Conservation (phyloP, 2,329 filamentous ascomycete species). For the Arthroderma uncinatum region DNA sequence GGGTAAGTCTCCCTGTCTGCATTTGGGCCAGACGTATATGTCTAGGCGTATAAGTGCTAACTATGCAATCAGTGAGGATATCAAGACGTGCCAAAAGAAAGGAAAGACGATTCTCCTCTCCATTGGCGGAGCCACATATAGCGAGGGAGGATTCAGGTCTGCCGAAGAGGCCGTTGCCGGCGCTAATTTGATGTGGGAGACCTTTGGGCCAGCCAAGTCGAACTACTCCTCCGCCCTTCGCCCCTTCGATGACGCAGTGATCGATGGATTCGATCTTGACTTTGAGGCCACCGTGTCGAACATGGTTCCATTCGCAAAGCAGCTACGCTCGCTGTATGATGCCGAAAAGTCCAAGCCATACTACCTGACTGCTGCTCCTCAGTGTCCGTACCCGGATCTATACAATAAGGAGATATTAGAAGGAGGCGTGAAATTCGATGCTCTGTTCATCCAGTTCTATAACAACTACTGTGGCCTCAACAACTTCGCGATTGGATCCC, state of each 20-base stretch:
- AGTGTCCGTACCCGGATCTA: constrained; percentile 55
- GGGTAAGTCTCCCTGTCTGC: constrained; percentile 40
- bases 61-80: constrained; percentile 27
- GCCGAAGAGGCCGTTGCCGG: constrained; percentile 41
- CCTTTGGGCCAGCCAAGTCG: constrained; percentile 50
- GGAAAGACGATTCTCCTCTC: constrained; percentile 64
- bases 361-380: constrained; percentile 55
- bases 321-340: constrained; percentile 47
- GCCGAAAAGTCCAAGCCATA: constrained; percentile 42
- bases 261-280: constrained; percentile 71
- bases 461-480: constrained; percentile 56
- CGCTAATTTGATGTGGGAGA: constrained; percentile 56
- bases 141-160: constrained; percentile 54
- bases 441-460: constrained; percentile 55
- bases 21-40: constrained; percentile 5
- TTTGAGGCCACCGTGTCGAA: constrained; percentile 53
- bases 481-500: constrained; percentile 38
- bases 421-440: constrained; percentile 46
- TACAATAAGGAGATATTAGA: constrained; percentile 48
- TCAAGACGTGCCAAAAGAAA: constrained; percentile 49
- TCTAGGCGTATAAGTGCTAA: constrained; percentile 14
- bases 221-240: constrained; percentile 35
- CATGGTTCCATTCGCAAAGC: constrained; percentile 50
- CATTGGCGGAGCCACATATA: constrained; percentile 59
- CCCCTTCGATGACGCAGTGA: constrained; percentile 53